Conservation (phyloP, 805 yeast species). For the Yarrowia yakushimensis region DNA sequence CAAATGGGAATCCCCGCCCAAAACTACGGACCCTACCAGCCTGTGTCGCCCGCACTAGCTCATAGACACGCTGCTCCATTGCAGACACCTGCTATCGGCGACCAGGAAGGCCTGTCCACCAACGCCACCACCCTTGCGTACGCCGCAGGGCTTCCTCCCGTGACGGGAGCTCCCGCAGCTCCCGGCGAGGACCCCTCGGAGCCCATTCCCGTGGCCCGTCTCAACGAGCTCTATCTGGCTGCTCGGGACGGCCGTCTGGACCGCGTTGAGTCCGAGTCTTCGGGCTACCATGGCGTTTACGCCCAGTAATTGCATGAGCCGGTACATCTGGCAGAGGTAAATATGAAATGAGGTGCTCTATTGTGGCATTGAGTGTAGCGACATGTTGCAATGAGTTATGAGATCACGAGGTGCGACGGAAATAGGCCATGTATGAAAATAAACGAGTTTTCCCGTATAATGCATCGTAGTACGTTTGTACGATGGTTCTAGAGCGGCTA, state of each 20-base stretch:
- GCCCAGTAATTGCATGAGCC: constrained; percentile 36
- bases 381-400: too few species aligned
- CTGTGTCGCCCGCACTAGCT: constrained; percentile 35
- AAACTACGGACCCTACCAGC: constrained; percentile 38
- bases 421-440: too few species aligned
- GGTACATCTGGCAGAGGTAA: background rate
- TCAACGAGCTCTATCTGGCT: constrained; percentile 53
- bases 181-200: constrained; percentile 39
- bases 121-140: constrained; percentile 22
- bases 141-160: constrained; percentile 14
- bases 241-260: constrained; percentile 56
- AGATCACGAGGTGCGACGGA: too few species aligned
- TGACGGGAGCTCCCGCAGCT: constrained; percentile 30
- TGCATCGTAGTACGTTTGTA: too few species aligned
- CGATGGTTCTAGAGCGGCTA: too few species aligned
- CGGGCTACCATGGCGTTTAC: constrained; percentile 44
- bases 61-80: constrained; percentile 30
- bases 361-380: background rate
- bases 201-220: constrained; percentile 41
- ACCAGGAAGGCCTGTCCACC: constrained; percentile 20
- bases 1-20: constrained; percentile 38
- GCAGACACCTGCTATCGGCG: constrained; percentile 24
- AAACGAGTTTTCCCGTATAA: too few species aligned
- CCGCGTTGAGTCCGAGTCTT: constrained; percentile 48
- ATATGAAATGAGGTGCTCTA: background rate